phyloP scores from a whole-genome alignment of 169 alveolate genomes.

The Plasmodium vivax region DNA sequence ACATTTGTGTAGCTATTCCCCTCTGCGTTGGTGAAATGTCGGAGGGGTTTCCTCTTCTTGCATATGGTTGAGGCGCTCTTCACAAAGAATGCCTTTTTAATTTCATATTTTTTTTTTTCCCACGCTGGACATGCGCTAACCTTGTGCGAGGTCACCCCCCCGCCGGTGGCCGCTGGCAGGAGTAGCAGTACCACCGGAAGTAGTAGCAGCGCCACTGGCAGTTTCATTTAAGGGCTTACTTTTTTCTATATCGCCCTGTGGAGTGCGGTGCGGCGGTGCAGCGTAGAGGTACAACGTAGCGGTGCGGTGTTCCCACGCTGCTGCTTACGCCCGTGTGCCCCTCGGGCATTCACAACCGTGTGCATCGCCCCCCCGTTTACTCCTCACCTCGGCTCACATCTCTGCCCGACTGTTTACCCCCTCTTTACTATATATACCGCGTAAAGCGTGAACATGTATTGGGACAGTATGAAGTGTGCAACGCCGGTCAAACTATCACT shows the following conservation, averaged over 20 bases:
- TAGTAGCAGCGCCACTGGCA: not conserved
- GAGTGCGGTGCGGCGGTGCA: not conserved
- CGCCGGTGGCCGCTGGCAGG: not conserved
- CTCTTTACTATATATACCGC: not conserved
- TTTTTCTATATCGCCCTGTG: not conserved
- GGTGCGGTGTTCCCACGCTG: not conserved
- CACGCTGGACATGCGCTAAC: not conserved
- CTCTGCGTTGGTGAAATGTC: not conserved
- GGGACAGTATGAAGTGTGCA: not conserved
- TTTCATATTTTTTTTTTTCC: not conserved
- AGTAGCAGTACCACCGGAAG: not conserved
- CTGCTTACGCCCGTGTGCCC: not conserved
- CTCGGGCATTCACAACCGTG: not conserved
- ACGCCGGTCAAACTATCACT: not conserved
- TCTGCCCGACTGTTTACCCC: not conserved
- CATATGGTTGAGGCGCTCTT: not conserved
- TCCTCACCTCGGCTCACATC: not conserved
- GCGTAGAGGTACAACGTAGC: not conserved
- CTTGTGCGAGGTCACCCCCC: not conserved
- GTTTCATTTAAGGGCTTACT: slow-evolving; percentile 17
- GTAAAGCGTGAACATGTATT: not conserved
- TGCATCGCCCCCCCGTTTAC: not conserved
- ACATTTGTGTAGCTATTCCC: slow-evolving; percentile 10
- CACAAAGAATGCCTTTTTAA: not conserved
- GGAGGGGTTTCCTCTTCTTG: slow-evolving; percentile 3